Percentiles rank a stretch among this genome's conserved stretches.
These are phyloP conservation scores for Daphne laureola DNA, from an alignment of 441 rosid species.

Conservation along the genomic window DNA sequence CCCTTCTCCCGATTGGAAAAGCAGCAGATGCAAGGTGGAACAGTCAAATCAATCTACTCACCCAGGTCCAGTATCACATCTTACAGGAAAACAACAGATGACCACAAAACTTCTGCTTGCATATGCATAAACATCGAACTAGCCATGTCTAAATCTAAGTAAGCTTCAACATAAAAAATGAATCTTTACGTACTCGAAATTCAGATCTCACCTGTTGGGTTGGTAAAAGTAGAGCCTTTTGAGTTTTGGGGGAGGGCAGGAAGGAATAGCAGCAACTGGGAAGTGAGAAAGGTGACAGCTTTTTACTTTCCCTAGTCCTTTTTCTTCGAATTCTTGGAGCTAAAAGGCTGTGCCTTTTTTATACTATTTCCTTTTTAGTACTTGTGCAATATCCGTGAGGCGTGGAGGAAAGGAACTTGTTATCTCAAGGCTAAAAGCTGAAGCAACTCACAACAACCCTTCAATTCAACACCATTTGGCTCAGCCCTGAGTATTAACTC, in stretches of 20 bases:
- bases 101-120: neutral
- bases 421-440: neutral
- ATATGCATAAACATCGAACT: neutral
- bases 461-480: slow-evolving; percentile 10
- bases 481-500: neutral
- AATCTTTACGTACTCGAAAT: slow-evolving; percentile 3
- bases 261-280: neutral
- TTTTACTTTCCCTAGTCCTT: too few species aligned
- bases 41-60: neutral
- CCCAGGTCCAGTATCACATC: slow-evolving; percentile 7
- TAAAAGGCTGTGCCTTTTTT: neutral
- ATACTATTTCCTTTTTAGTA: neutral
- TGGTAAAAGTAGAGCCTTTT: neutral
- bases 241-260: neutral
- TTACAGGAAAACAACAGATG: neutral
- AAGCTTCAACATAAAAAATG: slow-evolving; percentile 1
- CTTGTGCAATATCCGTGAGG: neutral
- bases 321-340: too few species aligned
- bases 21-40: slow-evolving; percentile 1
- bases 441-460: slow-evolving; percentile 10
- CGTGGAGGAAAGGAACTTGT: neutral
- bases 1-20: slow-evolving; percentile 1
- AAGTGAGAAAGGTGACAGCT: too few species aligned
- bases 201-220: slow-evolving; percentile 8
- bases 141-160: too few species aligned